These are phyloP conservation scores for Arctium lappa DNA, from an alignment of 129 eudicot species.

Conservation along the genomic window DNA sequence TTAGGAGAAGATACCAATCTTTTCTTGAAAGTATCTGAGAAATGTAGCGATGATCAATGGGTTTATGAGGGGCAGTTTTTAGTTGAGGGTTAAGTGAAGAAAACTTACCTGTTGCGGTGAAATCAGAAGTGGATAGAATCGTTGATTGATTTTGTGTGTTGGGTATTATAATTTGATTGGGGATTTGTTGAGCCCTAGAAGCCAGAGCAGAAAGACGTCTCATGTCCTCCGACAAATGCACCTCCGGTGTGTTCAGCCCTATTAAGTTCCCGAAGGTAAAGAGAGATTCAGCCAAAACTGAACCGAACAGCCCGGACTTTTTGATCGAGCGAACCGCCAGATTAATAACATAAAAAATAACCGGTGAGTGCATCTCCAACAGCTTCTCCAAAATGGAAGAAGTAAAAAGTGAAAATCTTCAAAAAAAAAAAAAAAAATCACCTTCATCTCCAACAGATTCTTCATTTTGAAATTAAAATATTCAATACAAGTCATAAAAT, in stretches of 20 bases:
- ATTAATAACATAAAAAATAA: neutral
- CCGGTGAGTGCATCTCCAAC: too few species aligned
- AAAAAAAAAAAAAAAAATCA: too few species aligned
- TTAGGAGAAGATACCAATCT: constrained; percentile 80
- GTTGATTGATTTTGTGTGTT: constrained; percentile 28
- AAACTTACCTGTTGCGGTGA: constrained; percentile 43
- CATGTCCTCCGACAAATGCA: constrained; percentile 40
- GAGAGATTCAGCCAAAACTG: neutral
- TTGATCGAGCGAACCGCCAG: neutral
- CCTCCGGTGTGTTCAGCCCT: neutral
- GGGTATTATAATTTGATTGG: constrained; percentile 36
- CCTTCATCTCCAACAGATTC: too few species aligned
- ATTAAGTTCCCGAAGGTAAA: constrained; percentile 4
- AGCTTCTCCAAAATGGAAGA: too few species aligned
- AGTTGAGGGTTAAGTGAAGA: constrained; percentile 24
- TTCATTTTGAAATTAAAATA: too few species aligned
- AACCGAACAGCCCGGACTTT: neutral
- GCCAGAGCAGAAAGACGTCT: constrained; percentile 70
- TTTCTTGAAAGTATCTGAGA: constrained; percentile 58
- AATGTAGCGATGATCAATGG: constrained; percentile 60
- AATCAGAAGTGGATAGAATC: constrained; percentile 2
- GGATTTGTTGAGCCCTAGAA: constrained; percentile 51
- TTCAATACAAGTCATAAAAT: too few species aligned
- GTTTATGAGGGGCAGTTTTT: constrained; percentile 29
- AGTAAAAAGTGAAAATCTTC: too few species aligned